Base-by-base conservation (phyloP, 2,329 filamentous ascomycete genomes). In the Cladosporium halotolerans region DNA sequence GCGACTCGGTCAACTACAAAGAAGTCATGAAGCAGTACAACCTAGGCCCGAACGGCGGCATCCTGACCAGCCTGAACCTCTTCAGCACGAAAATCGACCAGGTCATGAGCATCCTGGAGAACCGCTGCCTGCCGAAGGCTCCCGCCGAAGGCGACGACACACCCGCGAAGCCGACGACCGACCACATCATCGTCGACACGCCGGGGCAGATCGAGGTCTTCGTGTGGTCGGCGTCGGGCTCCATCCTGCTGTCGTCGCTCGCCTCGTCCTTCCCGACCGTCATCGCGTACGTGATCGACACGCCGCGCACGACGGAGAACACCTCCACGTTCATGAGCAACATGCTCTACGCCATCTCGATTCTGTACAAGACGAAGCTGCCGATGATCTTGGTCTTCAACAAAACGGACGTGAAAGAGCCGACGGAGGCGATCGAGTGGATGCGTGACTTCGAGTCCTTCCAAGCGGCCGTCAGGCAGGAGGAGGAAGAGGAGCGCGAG, bases 11-110 rank as follows among this genome's bases (percentile, higher is more conserved):
- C 70, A 96, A 99, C 79, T 99, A 99, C 78, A 93, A 96, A 70
- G 92, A 99, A 73, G 93, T 99, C 59, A 99, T 99, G 95, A 95
- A 92, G 73, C 91, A 97, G 73, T 97, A 96, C 72, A 96, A 96
- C 67, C 81, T 99, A 0, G 93, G 93, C 0, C 93, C 93, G 8
- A 99, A 99, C 74, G 93, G 93, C 49, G 95, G 91, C 44, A 99
- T 99, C 66, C 76, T 99, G 61, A 99, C 95, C 2, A 93, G 88
- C 9, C 76, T 99, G 45, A 99, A 99, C 70, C 81, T 99, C 23
- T 99, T 99, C 70, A 89, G 91, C 40, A 99, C 95, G 54, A 99
- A 99, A 72, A 89, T 99, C 57, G 95, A 99, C 66, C 93, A 99
- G 72, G 88, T 99, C 52, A 82, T 99, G 55, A 78, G 78, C 14